A percentile compares a stretch with the other conserved stretches of the same genome.
These are phyloP conservation scores for Paramecium tetraurelia DNA, from an alignment of 73 alveolate species.

Conservation along the genomic window DNA sequence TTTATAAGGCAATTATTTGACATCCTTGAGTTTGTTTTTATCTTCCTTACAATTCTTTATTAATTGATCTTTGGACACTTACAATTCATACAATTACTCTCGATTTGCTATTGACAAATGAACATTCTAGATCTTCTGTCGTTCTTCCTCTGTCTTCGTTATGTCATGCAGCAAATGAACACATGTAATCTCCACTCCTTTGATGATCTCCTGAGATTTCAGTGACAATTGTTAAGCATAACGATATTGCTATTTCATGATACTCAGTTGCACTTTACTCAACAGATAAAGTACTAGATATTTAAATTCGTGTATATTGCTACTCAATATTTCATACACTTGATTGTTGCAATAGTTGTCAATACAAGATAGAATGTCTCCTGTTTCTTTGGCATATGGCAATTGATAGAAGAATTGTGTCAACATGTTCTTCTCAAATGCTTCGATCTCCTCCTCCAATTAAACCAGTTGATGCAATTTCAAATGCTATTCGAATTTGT, in stretches of 20 bases:
- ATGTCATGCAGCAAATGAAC: not conserved
- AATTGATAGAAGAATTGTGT: not conserved
- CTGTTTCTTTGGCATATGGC: constrained; percentile 1
- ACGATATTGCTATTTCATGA: not conserved
- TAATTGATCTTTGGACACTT: not conserved
- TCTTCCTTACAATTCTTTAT: not conserved
- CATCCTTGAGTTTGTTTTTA: not conserved
- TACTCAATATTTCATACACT: not conserved
- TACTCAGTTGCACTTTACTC: not conserved
- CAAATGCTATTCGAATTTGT: not conserved
- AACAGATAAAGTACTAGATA: not conserved
- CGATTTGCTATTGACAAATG: not conserved
- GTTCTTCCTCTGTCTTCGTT: not conserved
- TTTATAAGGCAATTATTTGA: not conserved
- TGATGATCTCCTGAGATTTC: not conserved
- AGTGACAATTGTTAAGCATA: not conserved
- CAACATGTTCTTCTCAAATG: not conserved
- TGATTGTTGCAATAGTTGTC: not conserved
- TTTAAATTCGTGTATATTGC: not conserved
- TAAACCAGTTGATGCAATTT: not conserved
- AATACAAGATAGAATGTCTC: not conserved
- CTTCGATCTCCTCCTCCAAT: not conserved
- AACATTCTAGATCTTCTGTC: not conserved
- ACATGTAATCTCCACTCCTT: not conserved
- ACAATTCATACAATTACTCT: not conserved